Conservation (phyloP, 305 asterid species). For the Rubia tinctorum region DNA sequence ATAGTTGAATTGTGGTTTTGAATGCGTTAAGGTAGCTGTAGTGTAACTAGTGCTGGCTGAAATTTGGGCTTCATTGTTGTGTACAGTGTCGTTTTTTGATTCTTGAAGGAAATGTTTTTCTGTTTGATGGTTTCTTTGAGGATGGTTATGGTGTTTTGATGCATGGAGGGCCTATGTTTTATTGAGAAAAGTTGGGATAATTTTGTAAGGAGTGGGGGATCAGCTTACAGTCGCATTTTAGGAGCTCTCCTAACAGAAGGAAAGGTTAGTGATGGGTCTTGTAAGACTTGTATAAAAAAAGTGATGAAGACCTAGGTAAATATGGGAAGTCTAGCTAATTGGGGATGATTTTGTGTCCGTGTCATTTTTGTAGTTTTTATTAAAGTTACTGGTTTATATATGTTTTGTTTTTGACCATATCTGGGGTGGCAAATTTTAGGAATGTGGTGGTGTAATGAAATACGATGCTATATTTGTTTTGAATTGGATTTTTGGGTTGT, state of each 20-base stretch:
- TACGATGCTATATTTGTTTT: not conserved
- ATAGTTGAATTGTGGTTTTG: not conserved
- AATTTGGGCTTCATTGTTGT: not conserved
- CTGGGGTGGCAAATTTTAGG: not conserved
- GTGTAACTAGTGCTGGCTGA: not conserved
- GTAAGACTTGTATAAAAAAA: no score
- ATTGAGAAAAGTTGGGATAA: not conserved
- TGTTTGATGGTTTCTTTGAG: no score
- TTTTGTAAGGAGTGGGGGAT: not conserved
- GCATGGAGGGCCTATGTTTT: no score
- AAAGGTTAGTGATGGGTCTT: no score
- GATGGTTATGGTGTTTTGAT: no score
- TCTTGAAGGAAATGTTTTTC: not conserved
- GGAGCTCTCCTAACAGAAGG: not conserved
- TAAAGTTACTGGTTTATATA: not conserved
- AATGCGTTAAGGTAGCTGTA: not conserved
- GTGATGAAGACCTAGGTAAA: no score
- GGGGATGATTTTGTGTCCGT: not conserved
- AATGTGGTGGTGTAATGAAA: no score
- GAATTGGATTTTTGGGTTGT: not conserved
- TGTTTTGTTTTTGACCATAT: not conserved
- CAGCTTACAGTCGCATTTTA: not conserved
- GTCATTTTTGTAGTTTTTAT: not conserved
- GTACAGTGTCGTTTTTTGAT: not conserved
- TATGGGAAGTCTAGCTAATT: not conserved